Conservation (phyloP, 148 eudicot species). For the Oxyria digyna region DNA sequence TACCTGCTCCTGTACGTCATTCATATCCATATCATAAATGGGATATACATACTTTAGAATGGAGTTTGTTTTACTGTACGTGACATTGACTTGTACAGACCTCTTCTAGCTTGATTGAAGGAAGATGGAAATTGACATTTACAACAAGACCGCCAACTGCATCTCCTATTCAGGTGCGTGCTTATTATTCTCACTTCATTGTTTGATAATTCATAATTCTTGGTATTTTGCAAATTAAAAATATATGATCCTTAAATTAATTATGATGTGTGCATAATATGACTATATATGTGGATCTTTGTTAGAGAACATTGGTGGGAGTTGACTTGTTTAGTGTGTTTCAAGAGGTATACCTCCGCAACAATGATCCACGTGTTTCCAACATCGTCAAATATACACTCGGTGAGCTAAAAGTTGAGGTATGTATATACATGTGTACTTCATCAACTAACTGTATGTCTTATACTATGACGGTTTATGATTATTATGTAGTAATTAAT, state of each 20-base stretch:
- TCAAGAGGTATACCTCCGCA: slow-evolving; percentile 75
- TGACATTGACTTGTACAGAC: slow-evolving; percentile 35
- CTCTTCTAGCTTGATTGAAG: slow-evolving; percentile 76
- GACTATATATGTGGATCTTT: too few species aligned
- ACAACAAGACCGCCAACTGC: slow-evolving; percentile 95
- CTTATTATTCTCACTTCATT: background rate
- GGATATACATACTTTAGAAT: background rate
- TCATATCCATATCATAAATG: background rate
- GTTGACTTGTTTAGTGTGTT: slow-evolving; percentile 85
- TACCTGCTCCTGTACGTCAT: slow-evolving; percentile 67
- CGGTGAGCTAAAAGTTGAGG: slow-evolving; percentile 99
- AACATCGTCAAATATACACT: slow-evolving; percentile 78
- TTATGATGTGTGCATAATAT: too few species aligned
- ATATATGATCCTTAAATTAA: too few species aligned
- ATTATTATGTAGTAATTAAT: too few species aligned
- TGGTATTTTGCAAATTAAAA: too few species aligned
- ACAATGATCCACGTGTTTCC: slow-evolving; percentile 81
- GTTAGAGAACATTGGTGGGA: slow-evolving; percentile 85
- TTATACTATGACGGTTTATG: background rate
- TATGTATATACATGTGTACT: slow-evolving; percentile 8
- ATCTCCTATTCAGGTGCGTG: slow-evolving; percentile 80
- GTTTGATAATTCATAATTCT: background rate
- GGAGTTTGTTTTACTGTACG: background rate
- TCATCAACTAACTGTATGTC: background rate
- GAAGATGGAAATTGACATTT: slow-evolving; percentile 87